A percentile compares a stretch with the other conserved stretches of the same genome.
Conservation (phyloP, 768 basidiomycete genomes). For the Boletales sp. region DNA sequence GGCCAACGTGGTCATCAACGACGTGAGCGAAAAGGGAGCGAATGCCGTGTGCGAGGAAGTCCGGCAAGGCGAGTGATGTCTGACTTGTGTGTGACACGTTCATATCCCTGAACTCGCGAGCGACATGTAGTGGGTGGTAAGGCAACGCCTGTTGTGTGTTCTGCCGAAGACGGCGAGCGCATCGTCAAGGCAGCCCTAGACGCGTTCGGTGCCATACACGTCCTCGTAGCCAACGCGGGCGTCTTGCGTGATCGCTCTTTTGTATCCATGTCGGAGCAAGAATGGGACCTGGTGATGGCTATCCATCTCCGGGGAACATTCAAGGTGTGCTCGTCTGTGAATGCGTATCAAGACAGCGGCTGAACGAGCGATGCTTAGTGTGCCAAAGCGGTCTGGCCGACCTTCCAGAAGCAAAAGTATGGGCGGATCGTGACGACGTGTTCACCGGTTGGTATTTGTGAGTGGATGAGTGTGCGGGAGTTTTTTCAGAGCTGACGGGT, state of each 20-base stretch:
- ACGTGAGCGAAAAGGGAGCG: constrained; percentile 85
- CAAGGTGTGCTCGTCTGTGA: constrained; percentile 48
- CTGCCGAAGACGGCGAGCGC: constrained; percentile 87
- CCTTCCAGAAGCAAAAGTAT: constrained; percentile 95
- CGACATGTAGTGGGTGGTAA: constrained; percentile 73
- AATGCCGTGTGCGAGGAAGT: constrained; percentile 86
- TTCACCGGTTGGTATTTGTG: constrained; percentile 90
- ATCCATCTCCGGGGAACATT: constrained; percentile 91
- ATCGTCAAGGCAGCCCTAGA: constrained; percentile 87
- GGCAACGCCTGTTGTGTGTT: constrained; percentile 77
- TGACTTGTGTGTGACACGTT: background rate
- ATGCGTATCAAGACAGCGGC: background rate
- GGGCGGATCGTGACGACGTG: constrained; percentile 94
- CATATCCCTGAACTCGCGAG: no score
- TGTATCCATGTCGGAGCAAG: constrained; percentile 79
- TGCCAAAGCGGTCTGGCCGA: constrained; percentile 91
- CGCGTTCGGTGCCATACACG: constrained; percentile 83
- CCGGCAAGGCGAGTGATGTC: constrained; percentile 52
- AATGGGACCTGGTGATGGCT: constrained; percentile 91
- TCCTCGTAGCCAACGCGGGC: constrained; percentile 91
- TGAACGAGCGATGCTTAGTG: constrained; percentile 45
- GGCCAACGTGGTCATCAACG: constrained; percentile 97
- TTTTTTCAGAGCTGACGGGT: background rate
- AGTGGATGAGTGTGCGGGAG: constrained; percentile 28
- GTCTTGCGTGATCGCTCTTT: constrained; percentile 94